Evolutionary conservation across 2,329 filamentous ascomycete genomes (phyloP).

Genomic region (Aspergillus hortae): DNA sequence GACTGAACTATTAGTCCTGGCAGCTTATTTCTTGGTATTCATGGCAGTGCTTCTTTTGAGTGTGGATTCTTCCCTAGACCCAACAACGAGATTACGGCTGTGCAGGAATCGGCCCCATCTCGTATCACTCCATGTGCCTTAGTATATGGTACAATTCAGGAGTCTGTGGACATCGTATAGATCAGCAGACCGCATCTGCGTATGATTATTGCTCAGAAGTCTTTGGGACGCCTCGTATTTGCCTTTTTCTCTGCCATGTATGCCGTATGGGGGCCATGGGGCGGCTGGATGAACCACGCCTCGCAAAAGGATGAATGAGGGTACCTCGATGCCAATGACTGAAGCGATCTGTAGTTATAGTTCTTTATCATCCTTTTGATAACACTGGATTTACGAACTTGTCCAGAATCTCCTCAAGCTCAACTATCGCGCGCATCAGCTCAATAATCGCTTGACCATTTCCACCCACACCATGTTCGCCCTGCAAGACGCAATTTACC

Average conservation of each 20-base stretch:
- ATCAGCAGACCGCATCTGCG: background rate
- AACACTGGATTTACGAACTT: background rate
- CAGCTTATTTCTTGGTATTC: conserved; percentile 1
- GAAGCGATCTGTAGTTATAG: background rate
- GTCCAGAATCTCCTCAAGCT: background rate
- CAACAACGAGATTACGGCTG: conserved; percentile 1
- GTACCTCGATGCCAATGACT: background rate
- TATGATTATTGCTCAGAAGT: background rate
- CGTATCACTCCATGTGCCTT: background rate
- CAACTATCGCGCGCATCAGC: conserved; percentile 1
- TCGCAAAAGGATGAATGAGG: background rate
- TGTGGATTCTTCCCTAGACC: background rate
- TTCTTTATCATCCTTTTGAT: background rate
- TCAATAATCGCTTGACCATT: background rate
- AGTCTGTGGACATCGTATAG: background rate
- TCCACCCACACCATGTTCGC: conserved; percentile 11
- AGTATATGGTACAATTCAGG: background rate
- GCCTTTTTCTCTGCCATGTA: background rate
- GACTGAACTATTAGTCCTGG: background rate
- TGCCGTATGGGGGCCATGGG: background rate
- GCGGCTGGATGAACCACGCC: background rate
- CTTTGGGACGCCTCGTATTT: background rate
- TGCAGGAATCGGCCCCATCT: background rate
- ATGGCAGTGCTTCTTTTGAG: background rate
- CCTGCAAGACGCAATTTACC: conserved; percentile 14